Base-by-base conservation (phyloP, 2,329 filamentous ascomycete genomes). In the Xylariaceae sp. region DNA sequence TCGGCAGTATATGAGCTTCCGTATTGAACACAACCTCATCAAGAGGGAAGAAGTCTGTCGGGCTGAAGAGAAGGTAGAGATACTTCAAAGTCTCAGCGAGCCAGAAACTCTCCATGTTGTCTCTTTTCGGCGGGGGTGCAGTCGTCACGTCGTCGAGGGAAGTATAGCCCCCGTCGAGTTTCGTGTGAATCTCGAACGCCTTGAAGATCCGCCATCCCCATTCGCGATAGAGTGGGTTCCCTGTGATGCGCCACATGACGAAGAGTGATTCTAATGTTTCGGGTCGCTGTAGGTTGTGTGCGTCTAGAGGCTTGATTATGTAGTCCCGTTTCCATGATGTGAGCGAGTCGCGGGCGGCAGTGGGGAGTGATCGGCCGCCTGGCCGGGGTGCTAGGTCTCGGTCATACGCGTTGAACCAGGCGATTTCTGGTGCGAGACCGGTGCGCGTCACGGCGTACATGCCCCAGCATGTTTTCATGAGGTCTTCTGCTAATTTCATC, bases 151-250 rank as follows among this genome's bases (percentile, higher is more conserved):
- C 48, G 18, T 57, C 50, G 7, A 64, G 33, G 10, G 59, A 62
- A 18, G 58, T 58, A 34, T 62, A 64, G 1, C 61, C 43, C 14
- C 48, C 42, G 31, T 49, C 38, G 2, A 58, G 7, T 18, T 55
- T 59, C 1, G 61, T 60, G 41, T 64, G 81, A 63, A 88, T 86
- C 68, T 92, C 77, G 66, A 97, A 97, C 0, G 86, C 83, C 67
- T 89, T 84, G 74, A 97, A 97, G 84, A 97, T 97, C 63, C 96
- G 86, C 93, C 93, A 97, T 10, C 93, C 93, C 92, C 91, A 96
- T 63, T 96, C 84, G 19, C 93, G 82, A 71, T 97, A 97, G 56
- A 83, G 84, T 19, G 82, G 78, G 56, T 97, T 90, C 28, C 88
- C 89, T 0, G 93, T 97, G 69, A 97, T 94, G 53, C 93, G 86